A percentile compares a stretch with the other conserved stretches of the same genome.
Conservation (phyloP, 345 rosid genomes). For the Arabidopsis thaliana region DNA sequence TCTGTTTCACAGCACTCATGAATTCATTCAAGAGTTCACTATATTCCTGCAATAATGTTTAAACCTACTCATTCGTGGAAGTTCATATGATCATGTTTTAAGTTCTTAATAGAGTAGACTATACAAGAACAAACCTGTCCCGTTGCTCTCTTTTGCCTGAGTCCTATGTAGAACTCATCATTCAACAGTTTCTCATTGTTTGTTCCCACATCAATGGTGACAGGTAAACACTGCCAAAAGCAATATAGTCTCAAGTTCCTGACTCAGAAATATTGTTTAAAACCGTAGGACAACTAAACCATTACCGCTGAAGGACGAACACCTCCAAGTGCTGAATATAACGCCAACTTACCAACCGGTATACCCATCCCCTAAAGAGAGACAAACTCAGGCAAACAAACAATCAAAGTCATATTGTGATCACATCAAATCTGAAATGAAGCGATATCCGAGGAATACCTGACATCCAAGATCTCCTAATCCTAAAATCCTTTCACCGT, state of each 20-base stretch:
- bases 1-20: conserved; percentile 90
- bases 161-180: conserved; percentile 88
- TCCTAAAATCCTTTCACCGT: conserved; percentile 92
- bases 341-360: conserved; percentile 82
- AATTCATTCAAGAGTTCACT: conserved; percentile 77
- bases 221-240: conserved; percentile 70
- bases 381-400: conserved; percentile 6
- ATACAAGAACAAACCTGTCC: conserved; percentile 58
- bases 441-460: conserved; percentile 48
- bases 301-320: conserved; percentile 84
- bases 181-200: conserved; percentile 82
- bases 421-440: conserved; percentile 11
- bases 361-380: conserved; percentile 79
- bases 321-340: conserved; percentile 93
- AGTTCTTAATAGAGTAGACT: not conserved
- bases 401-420: not conserved
- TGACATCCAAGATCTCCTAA: conserved; percentile 99
- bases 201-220: conserved; percentile 91
- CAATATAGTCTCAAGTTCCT: not conserved
- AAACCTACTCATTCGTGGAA: not conserved
- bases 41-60: conserved; percentile 63
- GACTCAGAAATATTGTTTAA: not conserved
- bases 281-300: not conserved
- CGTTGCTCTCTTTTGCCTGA: conserved; percentile 76
- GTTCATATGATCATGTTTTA: not conserved